A percentile compares a stretch with the other conserved stretches of the same genome.
phyloP scores from a whole-genome alignment of 2,329 filamentous ascomycete species.

The Parastagonospora nodorum region DNA sequence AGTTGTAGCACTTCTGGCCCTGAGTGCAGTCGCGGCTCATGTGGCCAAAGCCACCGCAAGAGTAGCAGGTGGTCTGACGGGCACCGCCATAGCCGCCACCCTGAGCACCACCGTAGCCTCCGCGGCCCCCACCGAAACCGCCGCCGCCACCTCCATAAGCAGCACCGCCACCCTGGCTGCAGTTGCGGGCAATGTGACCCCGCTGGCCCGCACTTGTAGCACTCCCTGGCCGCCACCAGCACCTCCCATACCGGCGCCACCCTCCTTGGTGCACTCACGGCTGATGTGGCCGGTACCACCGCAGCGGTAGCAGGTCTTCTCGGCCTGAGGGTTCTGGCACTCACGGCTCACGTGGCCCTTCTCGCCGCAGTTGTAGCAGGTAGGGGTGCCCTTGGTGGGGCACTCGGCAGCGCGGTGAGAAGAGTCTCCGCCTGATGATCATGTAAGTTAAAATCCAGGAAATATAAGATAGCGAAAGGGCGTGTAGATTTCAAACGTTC shows the following conservation, averaged over 20 bases:
- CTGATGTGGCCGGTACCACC: slow-evolving; percentile 88
- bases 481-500: too few relatives aligned
- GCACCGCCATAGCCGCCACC: slow-evolving; percentile 53
- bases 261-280: slow-evolving; percentile 71
- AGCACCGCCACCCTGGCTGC: slow-evolving; percentile 65
- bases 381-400: slow-evolving; percentile 56
- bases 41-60: slow-evolving; percentile 94
- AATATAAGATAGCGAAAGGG: neutral
- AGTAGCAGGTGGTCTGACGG: slow-evolving; percentile 79
- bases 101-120: slow-evolving; percentile 50
- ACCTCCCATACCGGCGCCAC: slow-evolving; percentile 56
- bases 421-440: slow-evolving; percentile 51
- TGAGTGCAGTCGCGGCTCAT: slow-evolving; percentile 98
- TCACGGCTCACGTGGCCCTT: slow-evolving; percentile 71
- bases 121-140: slow-evolving; percentile 56
- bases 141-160: slow-evolving; percentile 47
- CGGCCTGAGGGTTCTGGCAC: slow-evolving; percentile 86
- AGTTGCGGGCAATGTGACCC: slow-evolving; percentile 95
- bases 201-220: slow-evolving; percentile 99
- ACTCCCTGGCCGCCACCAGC: slow-evolving; percentile 64
- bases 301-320: slow-evolving; percentile 76
- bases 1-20: slow-evolving; percentile 99
- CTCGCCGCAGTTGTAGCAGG: slow-evolving; percentile 56
- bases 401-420: slow-evolving; percentile 58
- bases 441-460: slow-evolving; percentile 13